These are phyloP conservation scores for Russula ochroleuca DNA, from an alignment of 768 basidiomycete genomes.

Conservation along the genomic window DNA sequence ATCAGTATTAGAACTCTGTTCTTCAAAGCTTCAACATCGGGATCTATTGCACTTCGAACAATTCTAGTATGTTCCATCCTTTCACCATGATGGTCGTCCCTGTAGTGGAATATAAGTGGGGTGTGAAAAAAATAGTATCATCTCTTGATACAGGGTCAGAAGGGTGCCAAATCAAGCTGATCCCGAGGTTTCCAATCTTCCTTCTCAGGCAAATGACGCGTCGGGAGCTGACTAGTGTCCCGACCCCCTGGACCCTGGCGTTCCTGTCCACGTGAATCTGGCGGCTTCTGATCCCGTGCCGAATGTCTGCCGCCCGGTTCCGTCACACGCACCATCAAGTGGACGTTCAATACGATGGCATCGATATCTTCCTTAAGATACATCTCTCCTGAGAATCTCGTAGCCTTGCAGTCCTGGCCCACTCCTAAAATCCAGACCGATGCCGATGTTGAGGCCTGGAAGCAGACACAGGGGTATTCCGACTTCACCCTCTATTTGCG, in stretches of 20 bases:
- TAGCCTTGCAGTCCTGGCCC: constrained; percentile 34
- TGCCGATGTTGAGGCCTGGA: constrained; percentile 70
- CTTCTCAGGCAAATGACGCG: constrained; percentile 3
- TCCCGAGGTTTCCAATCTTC: neutral
- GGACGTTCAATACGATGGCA: constrained; percentile 7
- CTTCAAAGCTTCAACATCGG: no score
- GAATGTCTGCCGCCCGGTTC: no score
- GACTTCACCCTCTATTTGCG: constrained; percentile 74
- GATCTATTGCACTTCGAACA: neutral
- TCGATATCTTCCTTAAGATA: constrained; percentile 16
- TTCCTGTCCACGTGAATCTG: constrained; percentile 4
- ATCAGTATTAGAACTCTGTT: no score
- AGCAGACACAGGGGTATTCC: constrained; percentile 59
- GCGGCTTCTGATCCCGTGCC: neutral
- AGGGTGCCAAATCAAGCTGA: neutral
- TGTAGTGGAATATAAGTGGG: neutral
- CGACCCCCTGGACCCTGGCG: constrained; percentile 5
- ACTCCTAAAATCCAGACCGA: constrained; percentile 64
- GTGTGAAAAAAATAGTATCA: neutral
- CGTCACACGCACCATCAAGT: no score
- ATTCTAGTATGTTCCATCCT: neutral
- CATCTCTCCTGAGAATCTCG: constrained; percentile 14
- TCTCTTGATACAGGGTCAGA: no score
- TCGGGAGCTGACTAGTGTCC: neutral
- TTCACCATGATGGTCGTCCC: neutral